Evolutionary conservation across 768 basidiomycete species (phyloP), one percentile per base, ranked within the genome.

Genomic region (Grammothele lineata): DNA sequence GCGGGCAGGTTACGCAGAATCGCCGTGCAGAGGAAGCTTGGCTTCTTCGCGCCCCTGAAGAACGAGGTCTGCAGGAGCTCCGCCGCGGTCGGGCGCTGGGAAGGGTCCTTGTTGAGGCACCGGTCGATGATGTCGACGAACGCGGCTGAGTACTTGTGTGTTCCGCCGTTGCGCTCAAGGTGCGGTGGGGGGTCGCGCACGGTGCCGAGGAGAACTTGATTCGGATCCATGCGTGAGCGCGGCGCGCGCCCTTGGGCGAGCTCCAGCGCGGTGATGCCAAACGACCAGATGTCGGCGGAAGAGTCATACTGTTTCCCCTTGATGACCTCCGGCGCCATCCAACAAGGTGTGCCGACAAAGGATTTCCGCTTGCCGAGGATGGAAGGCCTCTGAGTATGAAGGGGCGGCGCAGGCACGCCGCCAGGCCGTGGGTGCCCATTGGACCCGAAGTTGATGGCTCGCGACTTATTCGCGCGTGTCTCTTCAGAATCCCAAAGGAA

Each of bases 321-420:
- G 38, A 97, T 88, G 19, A 96, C 77, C 57, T 97, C 94, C 2
- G 94, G 94, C 0, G 94, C 91, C 93, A 96, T 97, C 91, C 91
- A 96, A 62, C 88, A 91, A 1, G 94, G 94, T 81, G 93, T 96
- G 40, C 94, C 94, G 12, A 96, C 94, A 60, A 96, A 96, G 9
- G 86, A 89, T 61, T 85, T 89, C 47, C 93, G 78, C 60, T 89
- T 92, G n/a, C 84, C 80, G 10, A 87, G 68, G 15, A 61, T 66
- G 37, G 77, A 76, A 22, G 75, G 57, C 15, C 56, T 30, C 69
- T 62, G 37, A 69, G 60, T 30, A 62, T 57, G 40, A 9, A 24
- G 65, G 69, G 43, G 32, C 66, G 68, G 43, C 45, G 15, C 21
- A 41, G 46, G 9, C 45, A 2, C 18, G 38, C 52, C 3, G 45